Evolutionary conservation across 495 filamentous ascomycete species (phyloP), one percentile per base, ranked within the genome.

Genomic region (Rhizodiscina lignyota): DNA sequence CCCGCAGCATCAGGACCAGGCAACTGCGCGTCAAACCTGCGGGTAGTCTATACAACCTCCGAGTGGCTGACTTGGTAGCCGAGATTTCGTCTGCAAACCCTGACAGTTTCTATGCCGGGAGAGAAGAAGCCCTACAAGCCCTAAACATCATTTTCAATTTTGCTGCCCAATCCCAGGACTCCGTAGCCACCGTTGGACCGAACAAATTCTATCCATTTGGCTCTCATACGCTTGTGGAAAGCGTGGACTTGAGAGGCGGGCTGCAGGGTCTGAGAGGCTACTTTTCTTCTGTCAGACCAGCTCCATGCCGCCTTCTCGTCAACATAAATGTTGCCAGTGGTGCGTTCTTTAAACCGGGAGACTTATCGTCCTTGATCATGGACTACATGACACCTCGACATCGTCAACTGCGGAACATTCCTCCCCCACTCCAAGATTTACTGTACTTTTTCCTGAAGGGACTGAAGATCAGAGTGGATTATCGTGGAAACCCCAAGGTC

Each of bases 291-390:
- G 63, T 67, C 6, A 53, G 67, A 10, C 47, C 58, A 2, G 47
- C 55, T 10, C 50, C 54, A 4, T 40, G 43, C 4, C 38, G 56
- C n/a, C 30, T 68, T 8, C 36, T 70, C 5, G 27, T 71, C 1
- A 71, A 71, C 36, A 26, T 71, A 23, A 65, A 68, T 34, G 56
- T 64, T 24, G 54, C 52, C 11, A 57, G 54, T 21, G 56, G 44
- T 0, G 53, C 62, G 1, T 63, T 71, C 45, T 69, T 44, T 45
- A 43, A 2, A 27, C 45, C 2, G 45, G 43, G 4, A 35, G 43
- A 4, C 41, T 68, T 4, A 11, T 33, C 0, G 21, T 45, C 0
- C 24, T 64, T 3, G 28, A 61, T 18, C 1, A 34, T 0, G 48
- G 50, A 3, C 48, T 50, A 30, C 1, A 24, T 19, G 11, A n/a